A percentile compares a stretch with the other conserved stretches of the same genome.
Conservation (phyloP, 352 stramenopile genomes). For the Globisporangium barbulae region DNA sequence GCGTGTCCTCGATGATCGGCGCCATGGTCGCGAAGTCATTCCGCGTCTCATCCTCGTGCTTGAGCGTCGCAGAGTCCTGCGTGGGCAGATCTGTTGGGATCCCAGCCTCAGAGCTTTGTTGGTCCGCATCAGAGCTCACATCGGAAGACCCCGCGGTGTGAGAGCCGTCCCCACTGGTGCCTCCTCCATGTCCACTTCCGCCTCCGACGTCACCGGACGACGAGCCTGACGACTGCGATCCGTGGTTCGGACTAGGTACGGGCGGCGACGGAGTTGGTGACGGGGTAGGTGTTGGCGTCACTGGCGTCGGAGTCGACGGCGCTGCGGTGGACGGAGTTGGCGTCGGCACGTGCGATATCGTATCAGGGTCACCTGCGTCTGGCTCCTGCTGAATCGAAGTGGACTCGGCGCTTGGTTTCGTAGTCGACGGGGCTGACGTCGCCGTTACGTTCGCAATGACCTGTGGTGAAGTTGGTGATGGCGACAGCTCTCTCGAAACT, state of each 20-base stretch:
- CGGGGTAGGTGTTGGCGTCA: slow-evolving; percentile 4
- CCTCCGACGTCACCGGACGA: slow-evolving; percentile 1
- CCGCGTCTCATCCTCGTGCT: slow-evolving; percentile 2
- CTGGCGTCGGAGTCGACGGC: neutral
- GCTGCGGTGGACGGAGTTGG: neutral
- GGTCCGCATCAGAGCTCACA: neutral
- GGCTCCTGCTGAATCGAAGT: neutral
- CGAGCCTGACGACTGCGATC: slow-evolving; percentile 14
- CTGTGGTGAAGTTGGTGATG: neutral
- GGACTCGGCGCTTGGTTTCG: too few relatives aligned
- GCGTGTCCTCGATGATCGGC: slow-evolving; percentile 14
- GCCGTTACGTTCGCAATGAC: neutral
- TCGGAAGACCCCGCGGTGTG: neutral
- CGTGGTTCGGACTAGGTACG: neutral
- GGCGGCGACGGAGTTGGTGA: neutral
- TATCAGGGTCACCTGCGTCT: neutral
- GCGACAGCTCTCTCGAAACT: neutral
- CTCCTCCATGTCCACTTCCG: neutral
- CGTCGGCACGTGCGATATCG: neutral
- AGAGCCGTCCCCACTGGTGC: neutral
- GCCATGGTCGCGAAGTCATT: slow-evolving; percentile 21
- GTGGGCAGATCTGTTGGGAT: neutral
- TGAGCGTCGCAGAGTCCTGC: neutral
- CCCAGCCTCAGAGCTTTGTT: neutral
- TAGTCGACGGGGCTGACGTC: neutral